phyloP scores from a whole-genome alignment of 2,329 filamentous ascomycete genomes.

The Xylariaceae sp. region DNA sequence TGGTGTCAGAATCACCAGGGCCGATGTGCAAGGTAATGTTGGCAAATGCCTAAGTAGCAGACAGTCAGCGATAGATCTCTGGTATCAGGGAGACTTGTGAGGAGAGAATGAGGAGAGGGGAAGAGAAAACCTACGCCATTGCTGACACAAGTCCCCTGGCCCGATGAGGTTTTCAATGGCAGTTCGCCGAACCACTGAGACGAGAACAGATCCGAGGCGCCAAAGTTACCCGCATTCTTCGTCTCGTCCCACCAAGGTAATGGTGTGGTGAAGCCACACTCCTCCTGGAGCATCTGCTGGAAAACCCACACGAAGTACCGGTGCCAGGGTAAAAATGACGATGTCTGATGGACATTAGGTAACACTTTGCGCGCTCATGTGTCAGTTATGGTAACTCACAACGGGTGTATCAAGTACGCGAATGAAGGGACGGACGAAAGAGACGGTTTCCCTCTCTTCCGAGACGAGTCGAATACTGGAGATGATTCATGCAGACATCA shows the following conservation, averaged over 20 bases:
- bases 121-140: conserved; percentile 27
- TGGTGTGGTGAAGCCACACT: conserved; percentile 35
- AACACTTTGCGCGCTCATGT: no score
- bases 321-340: conserved; percentile 38
- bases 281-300: conserved; percentile 35
- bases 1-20: conserved; percentile 22
- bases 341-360: conserved; percentile 22
- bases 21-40: conserved; percentile 30
- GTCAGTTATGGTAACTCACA: no score
- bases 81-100: no score
- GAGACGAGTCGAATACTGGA: no score
- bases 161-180: conserved; percentile 23
- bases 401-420: no score
- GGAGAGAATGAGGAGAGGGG: neutral
- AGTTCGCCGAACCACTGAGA: conserved; percentile 29
- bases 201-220: conserved; percentile 29
- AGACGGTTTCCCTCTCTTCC: no score
- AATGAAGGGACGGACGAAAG: no score
- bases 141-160: conserved; percentile 31
- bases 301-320: conserved; percentile 35
- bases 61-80: neutral
- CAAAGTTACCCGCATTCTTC: conserved; percentile 32
- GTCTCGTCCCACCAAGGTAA: conserved; percentile 42
- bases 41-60: conserved; percentile 25
- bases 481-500: no score